Percentiles rank a stretch among this genome's conserved stretches.
Conservation (phyloP, 371 early-diverging fungal genomes). For the Chytridium lagenaria region DNA sequence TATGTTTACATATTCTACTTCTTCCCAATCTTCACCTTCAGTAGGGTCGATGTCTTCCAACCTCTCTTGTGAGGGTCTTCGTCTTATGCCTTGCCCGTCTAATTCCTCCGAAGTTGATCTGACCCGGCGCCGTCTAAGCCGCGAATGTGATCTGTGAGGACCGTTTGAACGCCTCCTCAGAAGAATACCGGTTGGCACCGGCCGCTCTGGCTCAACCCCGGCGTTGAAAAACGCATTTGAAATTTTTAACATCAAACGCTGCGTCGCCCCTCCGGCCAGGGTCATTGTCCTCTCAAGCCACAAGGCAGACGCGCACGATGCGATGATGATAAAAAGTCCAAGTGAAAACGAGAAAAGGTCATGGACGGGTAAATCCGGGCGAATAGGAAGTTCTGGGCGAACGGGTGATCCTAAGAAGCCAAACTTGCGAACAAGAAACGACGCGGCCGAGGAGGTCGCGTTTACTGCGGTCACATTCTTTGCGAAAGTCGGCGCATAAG, state of each 20-base stretch:
- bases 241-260: neutral
- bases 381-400: slow-evolving; percentile 11
- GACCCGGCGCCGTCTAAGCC: no score
- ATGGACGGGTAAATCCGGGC: slow-evolving; percentile 51
- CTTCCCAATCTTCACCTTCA: slow-evolving; percentile 2
- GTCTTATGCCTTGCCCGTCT: no score
- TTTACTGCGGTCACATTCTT: neutral
- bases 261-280: neutral
- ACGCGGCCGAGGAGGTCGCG: neutral
- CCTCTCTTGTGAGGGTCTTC: no score
- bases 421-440: neutral
- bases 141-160: no score
- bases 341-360: slow-evolving; percentile 48
- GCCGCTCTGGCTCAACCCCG: no score
- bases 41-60: no score
- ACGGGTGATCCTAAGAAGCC: neutral
- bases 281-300: neutral
- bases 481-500: no score
- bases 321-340: slow-evolving; percentile 39
- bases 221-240: neutral
- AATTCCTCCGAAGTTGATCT: no score
- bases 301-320: slow-evolving; percentile 13
- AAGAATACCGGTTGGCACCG: no score
- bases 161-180: no score
- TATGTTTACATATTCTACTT: neutral